Evolutionary conservation across 441 rosid genomes (phyloP), one percentile per base, ranked within the genome.

Genomic region (Dalechampia spathulata): DNA sequence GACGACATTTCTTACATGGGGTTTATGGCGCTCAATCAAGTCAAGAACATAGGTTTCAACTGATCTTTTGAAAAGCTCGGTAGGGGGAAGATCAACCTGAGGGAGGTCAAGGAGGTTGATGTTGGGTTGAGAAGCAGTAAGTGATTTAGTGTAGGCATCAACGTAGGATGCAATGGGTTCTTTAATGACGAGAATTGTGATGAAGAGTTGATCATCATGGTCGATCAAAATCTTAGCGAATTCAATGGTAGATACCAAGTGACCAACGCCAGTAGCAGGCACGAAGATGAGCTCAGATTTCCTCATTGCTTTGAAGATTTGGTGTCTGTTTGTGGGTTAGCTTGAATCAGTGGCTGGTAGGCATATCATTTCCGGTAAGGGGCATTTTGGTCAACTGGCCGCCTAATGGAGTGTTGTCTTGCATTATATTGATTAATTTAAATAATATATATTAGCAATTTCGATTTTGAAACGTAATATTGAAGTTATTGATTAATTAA

Each of bases 211-310:
- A 70, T 25, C 65, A 67, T 83, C 71, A 0, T 40, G 73, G 3
- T 57, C 39, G 20, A 81, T 64, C 38, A 85, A 58, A 45, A 60
- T 64, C 43, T 65, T 74, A 0, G 83, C 75, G 11, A 85, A 68
- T 43, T 81, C 83, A 1, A 81, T 34, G 49, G 74, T 56, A 1
- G 83, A 71, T 25, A 70, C 70, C 21, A 76, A 34, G 76, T 87
- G 86, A 49, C 86, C 80, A 2, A 68, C 52, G 2, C 63, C 68
- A 0, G 87, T 82, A 3, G 57, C 36, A 30, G 87, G 83, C n/a
- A 81, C 28, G 54, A 81, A 76, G 34, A 85, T 69, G 23, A 83
- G 73, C 71, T 83, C 81, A 25, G 61, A 61, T 61, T 68, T 63
- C 62, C 58, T 53, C 73, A 50, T 76, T 40, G 37, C 60, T 52